Evolutionary conservation across 768 basidiomycete species (phyloP), one percentile per base, ranked within the genome.

Genomic region (Suillus lakei): DNA sequence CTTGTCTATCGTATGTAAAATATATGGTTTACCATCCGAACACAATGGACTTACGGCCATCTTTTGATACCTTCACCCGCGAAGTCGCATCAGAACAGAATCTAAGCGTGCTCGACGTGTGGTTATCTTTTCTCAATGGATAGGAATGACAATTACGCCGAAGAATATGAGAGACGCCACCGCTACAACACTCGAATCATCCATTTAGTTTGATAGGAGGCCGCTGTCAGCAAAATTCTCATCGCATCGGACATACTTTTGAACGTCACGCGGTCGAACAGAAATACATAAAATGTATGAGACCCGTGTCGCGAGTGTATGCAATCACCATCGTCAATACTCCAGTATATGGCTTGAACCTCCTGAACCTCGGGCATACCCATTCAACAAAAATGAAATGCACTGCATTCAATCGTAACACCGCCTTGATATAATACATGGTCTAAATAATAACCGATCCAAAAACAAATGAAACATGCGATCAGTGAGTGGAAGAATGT

Each of bases 391-490:
- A 15, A 28, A 28, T 28, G 26, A 34, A 54, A 54, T 34, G 32
- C 53, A 7, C 32, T 21, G 53, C 53, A 54, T 54, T 34, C 53
- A 54, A 54, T n/a, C 10, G 30, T 32, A 32, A 54, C 30, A 32
- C 28, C 18, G 28, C 16, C 16, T 53, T 30, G 12, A 34, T n/a
- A 54, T 32, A 34, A 54, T 54, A 54, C 32, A 54, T 34, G 53
- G 32, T 54, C 53, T 54, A 54, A 16, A 13, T 34, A 50, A 50
- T 50, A 26, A 54, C 32, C 18, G 12, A 54, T n/a, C 5, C 53
- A 13, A 54, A 28, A 15, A 54, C n/a, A 54, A 54, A 54, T 34
- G 53, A 54, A 54, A 54, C 53, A 6, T 54, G 53, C 53, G 10
- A 54, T 54, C 53, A n/a, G 30, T 54, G 21, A 21, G 30, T 12